Base-by-base conservation (phyloP, 257 asterid species). In the Solanum corneliomulleri region DNA sequence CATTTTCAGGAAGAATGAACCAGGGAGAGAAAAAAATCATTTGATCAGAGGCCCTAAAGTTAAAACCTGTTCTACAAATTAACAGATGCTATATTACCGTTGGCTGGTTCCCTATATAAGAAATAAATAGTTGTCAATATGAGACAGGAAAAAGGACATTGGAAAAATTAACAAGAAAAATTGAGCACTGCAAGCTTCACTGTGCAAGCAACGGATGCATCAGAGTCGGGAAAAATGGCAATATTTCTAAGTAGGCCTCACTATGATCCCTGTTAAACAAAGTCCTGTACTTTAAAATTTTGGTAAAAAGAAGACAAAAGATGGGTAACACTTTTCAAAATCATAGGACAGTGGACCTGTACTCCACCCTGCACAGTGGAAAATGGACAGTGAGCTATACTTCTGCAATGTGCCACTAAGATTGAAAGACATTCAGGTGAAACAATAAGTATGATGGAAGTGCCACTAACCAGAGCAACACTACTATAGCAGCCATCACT, bases 311-410 rank as follows among this genome's bases (percentile, higher is more conserved):
- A 87, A 91, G 88, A 78, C 91, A 87, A 87, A 85, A 86, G 60
- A 84, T 68, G 68, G 86, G 81, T 82, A 89, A 88, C 85, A 89
- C 91, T 68, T 88, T 88, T 84, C 87, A 84, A 86, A 84, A 90
- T 84, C 90, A 87, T 86, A 88, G 87, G 91, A 91, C 92, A 92
- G 91, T 90, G 94, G 91, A 92, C 92, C 94, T 86, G 88, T 91
- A 82, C 92, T 90, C 91, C 87, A 91, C 94, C 84, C 96, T 93
- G 94, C 93, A 93, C 92, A 91, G 93, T 89, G 95, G 91, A 91
- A 93, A 93, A 93, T 91, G 90, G 91, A 94, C 93, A 90, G 94
- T 93, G 93, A 93, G 98, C 96, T 81, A 88, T 93, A 89, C 90
- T 91, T 87, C 89, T 87, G 89, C 90, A 89, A 91, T 69, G 88